Evolutionary conservation across 2,329 filamentous ascomycete genomes (phyloP), one percentile per base, ranked within the genome.

Genomic region (Pseudogymnoascus sp.): DNA sequence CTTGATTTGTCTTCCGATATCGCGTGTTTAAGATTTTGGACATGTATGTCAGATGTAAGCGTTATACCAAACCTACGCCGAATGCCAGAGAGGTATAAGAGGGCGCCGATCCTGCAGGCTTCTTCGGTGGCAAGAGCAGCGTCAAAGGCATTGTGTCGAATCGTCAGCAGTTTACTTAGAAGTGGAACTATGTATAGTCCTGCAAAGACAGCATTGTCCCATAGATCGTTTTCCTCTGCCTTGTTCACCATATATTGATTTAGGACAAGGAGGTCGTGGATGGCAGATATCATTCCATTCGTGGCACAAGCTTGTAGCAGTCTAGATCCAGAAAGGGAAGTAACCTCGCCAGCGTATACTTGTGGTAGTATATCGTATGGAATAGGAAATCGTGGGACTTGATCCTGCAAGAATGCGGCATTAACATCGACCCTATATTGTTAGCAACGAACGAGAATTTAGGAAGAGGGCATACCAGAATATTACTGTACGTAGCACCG

Each of bases 341-440:
- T 7, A 18, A 6, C 5, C 21, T 46, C 23, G 3, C 25, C 16
- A 25, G 7, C 31, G 37, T 9, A 23, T 3, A 61, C 16, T 6
- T 1, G n/a, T 5, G 65, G 63, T 3, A 65, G 56, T 23, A 65
- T 40, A 46, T 66, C 61, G n/a, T 56, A 28, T 18, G 65, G 65
- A 37, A 37, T 11, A 36, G 59, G 60, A 46, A 64, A 65, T 59
- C 61, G 63, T 37, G 65, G 65, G n/a, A 43, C 16, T n/a, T 36
- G 36, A 25, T 60, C 36, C 7, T 38, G n/a, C 18, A 63, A n/a
- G 28, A 66, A 65, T n/a, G 63, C 60, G 3, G 49, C 46, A 59
- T 65, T 66, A 6, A 59, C 53, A 56, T 66, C 65, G n/a, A 62
- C 42, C 65, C 65, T 66, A 37, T 21, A 18, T 21, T 34, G 6